Percentiles rank a stretch among this genome's conserved stretches.
Evolutionary conservation across 306 rosid genomes (phyloP).

Genomic region (Malus fusca): DNA sequence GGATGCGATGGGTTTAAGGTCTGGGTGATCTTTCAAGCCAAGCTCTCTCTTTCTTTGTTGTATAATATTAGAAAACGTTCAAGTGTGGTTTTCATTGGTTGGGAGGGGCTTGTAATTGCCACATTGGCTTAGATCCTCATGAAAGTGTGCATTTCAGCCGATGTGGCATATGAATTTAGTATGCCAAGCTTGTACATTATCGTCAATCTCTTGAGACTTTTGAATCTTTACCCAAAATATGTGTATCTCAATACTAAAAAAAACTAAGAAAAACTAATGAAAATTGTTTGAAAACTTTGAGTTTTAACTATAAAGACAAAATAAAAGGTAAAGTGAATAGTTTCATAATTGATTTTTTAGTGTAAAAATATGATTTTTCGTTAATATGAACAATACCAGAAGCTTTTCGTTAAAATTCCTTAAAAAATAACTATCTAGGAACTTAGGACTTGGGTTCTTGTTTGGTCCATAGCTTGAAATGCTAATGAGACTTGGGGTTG

Average conservation of each 20-base stretch:
- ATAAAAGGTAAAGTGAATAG: no score
- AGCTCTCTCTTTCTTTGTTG: constrained; percentile 5
- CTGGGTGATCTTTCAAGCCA: constrained; percentile 38
- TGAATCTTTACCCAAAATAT: neutral
- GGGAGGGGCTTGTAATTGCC: neutral
- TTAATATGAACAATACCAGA: no score
- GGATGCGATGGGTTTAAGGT: neutral
- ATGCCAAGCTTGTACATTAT: neutral
- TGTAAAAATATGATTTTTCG: no score
- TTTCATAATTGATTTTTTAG: no score
- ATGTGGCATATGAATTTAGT: neutral
- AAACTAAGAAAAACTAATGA: no score
- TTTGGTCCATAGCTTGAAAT: neutral
- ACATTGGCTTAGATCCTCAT: neutral
- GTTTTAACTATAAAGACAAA: no score
- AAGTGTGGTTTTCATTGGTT: constrained; percentile 34
- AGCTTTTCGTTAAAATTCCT: no score
- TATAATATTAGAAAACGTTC: constrained; percentile 10
- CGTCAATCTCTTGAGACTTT: neutral
- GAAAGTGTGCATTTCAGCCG: neutral
- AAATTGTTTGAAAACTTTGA: no score
- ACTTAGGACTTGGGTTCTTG: neutral
- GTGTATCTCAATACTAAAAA: neutral
- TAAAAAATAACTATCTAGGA: neutral
- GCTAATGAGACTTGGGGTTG: neutral